Conservation (phyloP, 257 asterid species). For the Solanum rostratum region DNA sequence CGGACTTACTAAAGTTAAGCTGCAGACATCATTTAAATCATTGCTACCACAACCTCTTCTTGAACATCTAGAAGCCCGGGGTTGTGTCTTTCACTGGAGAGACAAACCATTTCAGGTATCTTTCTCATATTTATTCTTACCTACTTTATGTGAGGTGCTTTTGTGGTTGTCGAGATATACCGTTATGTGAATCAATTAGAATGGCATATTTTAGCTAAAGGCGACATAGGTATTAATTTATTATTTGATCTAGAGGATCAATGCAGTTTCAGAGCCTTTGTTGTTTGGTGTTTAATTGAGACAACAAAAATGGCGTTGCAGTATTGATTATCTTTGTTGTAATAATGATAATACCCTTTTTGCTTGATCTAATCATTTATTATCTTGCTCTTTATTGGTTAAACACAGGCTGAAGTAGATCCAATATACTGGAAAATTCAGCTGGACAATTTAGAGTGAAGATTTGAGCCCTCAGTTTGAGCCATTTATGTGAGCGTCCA, state of each 20-base stretch:
- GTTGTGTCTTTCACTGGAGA: slow-evolving; percentile 73
- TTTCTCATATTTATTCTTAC: neutral
- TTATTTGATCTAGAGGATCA: neutral
- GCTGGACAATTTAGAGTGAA: slow-evolving; percentile 26
- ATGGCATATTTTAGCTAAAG: neutral
- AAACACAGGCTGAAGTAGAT: slow-evolving; percentile 58
- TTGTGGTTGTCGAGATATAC: neutral
- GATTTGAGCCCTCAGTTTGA: neutral
- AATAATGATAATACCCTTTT: neutral
- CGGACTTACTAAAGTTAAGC: slow-evolving; percentile 77
- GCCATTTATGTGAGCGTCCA: neutral
- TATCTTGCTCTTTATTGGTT: neutral
- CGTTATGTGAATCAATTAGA: neutral
- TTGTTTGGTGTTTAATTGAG: neutral
- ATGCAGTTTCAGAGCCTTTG: neutral
- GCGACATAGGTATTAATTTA: neutral
- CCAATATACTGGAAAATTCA: slow-evolving; percentile 70
- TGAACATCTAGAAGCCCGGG: slow-evolving; percentile 67
- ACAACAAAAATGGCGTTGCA: neutral
- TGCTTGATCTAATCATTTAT: neutral
- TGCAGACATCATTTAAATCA: slow-evolving; percentile 49
- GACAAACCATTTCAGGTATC: slow-evolving; percentile 57
- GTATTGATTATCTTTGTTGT: neutral
- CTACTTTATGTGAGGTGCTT: neutral
- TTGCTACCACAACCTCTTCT: slow-evolving; percentile 42